A percentile compares a stretch with the other conserved stretches of the same genome.
Conservation (phyloP, 2,329 filamentous ascomycete species). For the Dryadomyces quercivorus region DNA sequence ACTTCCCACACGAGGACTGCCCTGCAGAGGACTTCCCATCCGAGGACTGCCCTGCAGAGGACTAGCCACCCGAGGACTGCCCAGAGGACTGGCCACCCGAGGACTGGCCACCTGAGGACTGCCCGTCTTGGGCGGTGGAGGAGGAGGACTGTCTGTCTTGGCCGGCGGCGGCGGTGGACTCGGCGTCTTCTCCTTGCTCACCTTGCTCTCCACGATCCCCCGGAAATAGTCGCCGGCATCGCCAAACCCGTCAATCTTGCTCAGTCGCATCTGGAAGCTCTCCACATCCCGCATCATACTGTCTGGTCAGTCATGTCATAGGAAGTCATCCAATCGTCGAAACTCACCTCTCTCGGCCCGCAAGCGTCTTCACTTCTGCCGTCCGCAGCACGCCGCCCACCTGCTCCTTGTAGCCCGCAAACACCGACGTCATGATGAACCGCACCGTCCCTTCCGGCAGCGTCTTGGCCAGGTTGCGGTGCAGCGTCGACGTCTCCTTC, state of each 20-base stretch:
- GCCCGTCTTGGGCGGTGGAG: neutral
- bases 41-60: no score
- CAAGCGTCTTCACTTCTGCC: slow-evolving; percentile 50
- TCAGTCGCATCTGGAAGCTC: slow-evolving; percentile 56
- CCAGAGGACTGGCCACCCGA: no score
- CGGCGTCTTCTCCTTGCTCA: slow-evolving; percentile 19
- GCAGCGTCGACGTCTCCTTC: slow-evolving; percentile 75
- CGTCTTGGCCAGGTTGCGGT: slow-evolving; percentile 73
- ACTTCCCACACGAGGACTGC: no score
- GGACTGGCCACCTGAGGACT: no score
- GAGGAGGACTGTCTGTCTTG: neutral
- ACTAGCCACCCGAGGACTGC: no score
- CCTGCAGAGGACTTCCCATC: no score
- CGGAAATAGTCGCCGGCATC: slow-evolving; percentile 60
- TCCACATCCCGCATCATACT: slow-evolving; percentile 71
- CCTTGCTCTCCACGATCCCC: slow-evolving; percentile 51
- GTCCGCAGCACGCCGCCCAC: slow-evolving; percentile 60
- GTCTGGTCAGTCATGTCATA: neutral
- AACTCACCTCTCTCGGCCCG: slow-evolving; percentile 59
- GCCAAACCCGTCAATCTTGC: slow-evolving; percentile 67
- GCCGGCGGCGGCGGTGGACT: slow-evolving; percentile 8
- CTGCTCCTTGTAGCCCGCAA: slow-evolving; percentile 68
- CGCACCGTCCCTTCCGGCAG: slow-evolving; percentile 63
- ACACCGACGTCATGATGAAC: slow-evolving; percentile 80
- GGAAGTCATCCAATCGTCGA: neutral